Percentiles rank a stretch among this genome's conserved stretches.
phyloP scores from a whole-genome alignment of 106 monocot species.

The Platanthera guangdongensis region DNA sequence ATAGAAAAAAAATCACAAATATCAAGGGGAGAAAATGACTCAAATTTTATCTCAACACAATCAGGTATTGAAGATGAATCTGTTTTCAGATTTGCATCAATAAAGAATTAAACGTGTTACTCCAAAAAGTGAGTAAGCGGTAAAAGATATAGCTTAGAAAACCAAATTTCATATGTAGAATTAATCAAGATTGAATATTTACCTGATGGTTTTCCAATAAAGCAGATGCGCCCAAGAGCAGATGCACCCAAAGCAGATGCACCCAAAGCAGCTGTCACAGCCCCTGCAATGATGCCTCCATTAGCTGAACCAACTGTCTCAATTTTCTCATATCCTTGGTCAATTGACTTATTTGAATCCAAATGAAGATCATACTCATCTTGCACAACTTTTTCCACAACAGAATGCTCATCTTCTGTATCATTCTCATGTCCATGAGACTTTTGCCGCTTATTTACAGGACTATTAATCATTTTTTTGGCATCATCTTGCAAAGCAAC shows the following conservation, averaged over 20 bases:
- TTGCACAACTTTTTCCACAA: conserved; percentile 1
- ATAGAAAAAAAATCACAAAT: too few species aligned
- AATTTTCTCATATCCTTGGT: background rate
- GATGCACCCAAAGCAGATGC: conserved; percentile 78
- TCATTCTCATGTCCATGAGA: conserved; percentile 11
- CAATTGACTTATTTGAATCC: conserved; percentile 6
- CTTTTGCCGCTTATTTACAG: conserved; percentile 18
- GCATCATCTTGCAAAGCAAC: conserved; percentile 30
- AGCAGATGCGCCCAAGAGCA: conserved; percentile 71
- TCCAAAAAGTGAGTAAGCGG: background rate
- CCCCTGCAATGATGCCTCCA: conserved; percentile 50
- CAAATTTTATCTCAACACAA: too few species aligned
- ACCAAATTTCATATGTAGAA: conserved; percentile 5
- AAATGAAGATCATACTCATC: conserved; percentile 15
- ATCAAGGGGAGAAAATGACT: too few species aligned
- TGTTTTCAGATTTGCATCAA: background rate
- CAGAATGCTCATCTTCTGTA: conserved; percentile 1
- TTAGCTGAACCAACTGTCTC: conserved; percentile 13
- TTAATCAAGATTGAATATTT: conserved; percentile 16
- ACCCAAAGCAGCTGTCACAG: conserved; percentile 72
- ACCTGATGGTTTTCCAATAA: conserved; percentile 62
- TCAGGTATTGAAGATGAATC: too few species aligned
- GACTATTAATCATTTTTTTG: conserved; percentile 11
- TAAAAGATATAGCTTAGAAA: background rate
- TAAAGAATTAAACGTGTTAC: background rate